Base-by-base conservation (phyloP, 176 grass and related monocot genomes). In the Urochloa ruziziensis region DNA sequence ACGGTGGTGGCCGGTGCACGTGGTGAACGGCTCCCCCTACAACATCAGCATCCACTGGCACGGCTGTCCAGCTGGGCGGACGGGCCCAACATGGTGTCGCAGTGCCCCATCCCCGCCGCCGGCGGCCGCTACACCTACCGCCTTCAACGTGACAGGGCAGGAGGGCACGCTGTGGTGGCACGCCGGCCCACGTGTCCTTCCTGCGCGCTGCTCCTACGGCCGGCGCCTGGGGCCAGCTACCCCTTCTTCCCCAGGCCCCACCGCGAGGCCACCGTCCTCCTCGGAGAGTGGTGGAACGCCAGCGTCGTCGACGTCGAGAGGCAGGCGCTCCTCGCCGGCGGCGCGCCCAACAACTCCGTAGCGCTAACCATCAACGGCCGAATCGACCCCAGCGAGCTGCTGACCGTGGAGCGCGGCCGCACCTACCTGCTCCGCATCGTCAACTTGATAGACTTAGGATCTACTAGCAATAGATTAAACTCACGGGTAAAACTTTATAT, bases 121-220 rank as follows among this genome's bases (percentile, higher is more conserved):
- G 84, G 19, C 66, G 52, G 10, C 57, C 59, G 74, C 89, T 97
- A 94, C 89, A 91, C 19, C 19, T 97, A 97, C 82, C 78, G 91
- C 23, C 23, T 94, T 94, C 78, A 92, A 89, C 35, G 81, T 92
- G 76, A 40, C 82, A 13, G 94, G 64, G 2, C 94, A 97, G 82
- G 91, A 89, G 19, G 94, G 94, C 25, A 97, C 94, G 17, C 89
- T 97, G 19, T 97, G 94, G 94, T 97, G 94, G 94, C 94, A 97
- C 66, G 94, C n/a, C n/a, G n/a, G n/a, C 94, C 6, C 94, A 97
- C 84, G 88, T 70, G 59, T 94, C 94, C 15, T 94, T 91, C 89
- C 91, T 97, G 94, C 73, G 87, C 91, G 16, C 79, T 97, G 30
- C 36, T 97, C 69, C 75, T 97, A 52, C 89, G 71, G 29, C 94